A percentile compares a stretch with the other conserved stretches of the same genome.
phyloP scores from a whole-genome alignment of 768 basidiomycete genomes.

The Trametes punicea region DNA sequence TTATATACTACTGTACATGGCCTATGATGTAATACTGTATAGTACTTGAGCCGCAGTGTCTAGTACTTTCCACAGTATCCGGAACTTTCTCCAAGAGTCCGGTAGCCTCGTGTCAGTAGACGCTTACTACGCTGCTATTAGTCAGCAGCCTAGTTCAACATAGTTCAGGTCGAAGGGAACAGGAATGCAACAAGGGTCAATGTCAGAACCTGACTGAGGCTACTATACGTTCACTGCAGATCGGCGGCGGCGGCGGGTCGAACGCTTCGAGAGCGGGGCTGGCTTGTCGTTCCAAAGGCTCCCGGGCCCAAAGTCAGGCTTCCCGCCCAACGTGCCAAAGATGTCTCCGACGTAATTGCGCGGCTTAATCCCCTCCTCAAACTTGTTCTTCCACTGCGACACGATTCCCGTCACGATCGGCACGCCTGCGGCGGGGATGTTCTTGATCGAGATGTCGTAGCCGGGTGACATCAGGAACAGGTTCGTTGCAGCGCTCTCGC shows the following conservation, averaged over 20 bases:
- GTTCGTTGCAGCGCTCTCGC: conserved; percentile 25
- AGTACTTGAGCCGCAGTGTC: too few relatives aligned
- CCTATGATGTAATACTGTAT: too few relatives aligned
- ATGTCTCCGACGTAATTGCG: conserved; percentile 30
- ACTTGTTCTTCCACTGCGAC: conserved; percentile 32
- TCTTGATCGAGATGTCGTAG: conserved; percentile 32
- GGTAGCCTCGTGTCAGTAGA: too few relatives aligned
- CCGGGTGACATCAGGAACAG: conserved; percentile 33
- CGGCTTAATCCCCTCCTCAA: conserved; percentile 32
- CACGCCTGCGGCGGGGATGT: conserved; percentile 38
- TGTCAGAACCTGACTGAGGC: too few relatives aligned
- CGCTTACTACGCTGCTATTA: too few relatives aligned
- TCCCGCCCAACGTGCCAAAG: conserved; percentile 28
- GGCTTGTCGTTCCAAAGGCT: conserved; percentile 15
- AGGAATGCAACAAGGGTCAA: too few relatives aligned
- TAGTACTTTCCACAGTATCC: too few relatives aligned
- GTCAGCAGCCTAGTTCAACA: too few relatives aligned
- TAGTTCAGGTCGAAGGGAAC: too few relatives aligned
- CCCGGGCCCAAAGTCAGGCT: conserved; percentile 29
- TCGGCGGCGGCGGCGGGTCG: neutral
- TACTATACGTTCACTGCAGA: too few relatives aligned
- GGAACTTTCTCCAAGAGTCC: too few relatives aligned
- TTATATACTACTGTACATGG: too few relatives aligned
- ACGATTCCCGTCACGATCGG: conserved; percentile 38
- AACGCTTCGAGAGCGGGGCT: neutral